Evolutionary conservation across 2,329 filamentous ascomycete genomes (phyloP), one percentile per base, ranked within the genome.

Genomic region (Ampelomyces quisqualis): DNA sequence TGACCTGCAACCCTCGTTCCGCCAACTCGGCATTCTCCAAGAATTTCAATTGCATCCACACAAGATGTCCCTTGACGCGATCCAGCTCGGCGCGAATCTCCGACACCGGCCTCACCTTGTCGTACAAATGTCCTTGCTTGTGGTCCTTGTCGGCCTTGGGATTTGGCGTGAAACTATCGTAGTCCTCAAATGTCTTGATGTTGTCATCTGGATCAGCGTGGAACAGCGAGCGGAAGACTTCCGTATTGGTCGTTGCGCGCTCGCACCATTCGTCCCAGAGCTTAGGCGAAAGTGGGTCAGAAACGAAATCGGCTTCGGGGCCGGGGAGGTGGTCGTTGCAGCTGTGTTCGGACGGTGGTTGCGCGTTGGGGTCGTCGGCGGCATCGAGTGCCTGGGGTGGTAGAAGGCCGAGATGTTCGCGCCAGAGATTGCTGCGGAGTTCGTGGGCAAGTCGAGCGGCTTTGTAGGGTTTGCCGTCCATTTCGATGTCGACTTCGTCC

Each of bases 11-110:
- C 0, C 91, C 90, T 58, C 79, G 81, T 72, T 96, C 90, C 0
- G 90, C 90, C 90, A 97, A 94, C 57, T 88, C 78, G 0, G 84
- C 89, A 50, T 95, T 83, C 57, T 80, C 77, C 62, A 97, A 69
- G 64, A 95, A 97, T 31, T 90, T 81, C 58, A 97, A 68, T n/a
- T 90, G 90, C 84, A 95, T 91, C 88, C 88, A 94, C 5, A 97
- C 91, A 27, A 97, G 68, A 72, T 97, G 91, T 0, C 91, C 91
- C 70, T 82, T 84, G 53, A 97, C 81, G 60, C 85, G 77, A 57
- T 89, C 83, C 34, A 97, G 73, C 67, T 91, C 89, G 51, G 77
- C 67, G 11, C 87, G 78, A 5, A 93, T 82, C 40, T 94, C 84
- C 17, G 83, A 75, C 0, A 82, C 79, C 0, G 60, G 55, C 6